Evolutionary conservation across 257 asterid genomes (phyloP).

Genomic region (Cruciata laevipes): DNA sequence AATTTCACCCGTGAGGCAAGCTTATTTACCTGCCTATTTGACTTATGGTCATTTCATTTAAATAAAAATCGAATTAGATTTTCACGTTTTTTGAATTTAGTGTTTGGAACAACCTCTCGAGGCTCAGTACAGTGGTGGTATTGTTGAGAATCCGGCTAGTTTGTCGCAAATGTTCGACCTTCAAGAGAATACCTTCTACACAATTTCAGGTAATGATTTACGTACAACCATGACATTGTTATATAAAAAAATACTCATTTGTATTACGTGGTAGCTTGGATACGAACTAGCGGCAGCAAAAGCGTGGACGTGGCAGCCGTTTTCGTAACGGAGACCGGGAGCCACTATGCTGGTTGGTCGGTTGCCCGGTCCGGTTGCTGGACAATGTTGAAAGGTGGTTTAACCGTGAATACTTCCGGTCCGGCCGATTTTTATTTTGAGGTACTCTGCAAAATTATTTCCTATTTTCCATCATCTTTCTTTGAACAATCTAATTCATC

Average conservation of each 20-base stretch:
- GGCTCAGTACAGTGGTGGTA: background rate
- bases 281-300: background rate
- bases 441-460: constrained; percentile 21
- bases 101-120: background rate
- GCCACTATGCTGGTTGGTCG: constrained; percentile 36
- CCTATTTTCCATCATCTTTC: background rate
- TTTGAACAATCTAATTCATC: background rate
- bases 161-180: background rate
- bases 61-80: too few relatives aligned
- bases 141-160: background rate
- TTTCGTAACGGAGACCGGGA: constrained; percentile 25
- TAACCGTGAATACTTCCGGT: constrained; percentile 32
- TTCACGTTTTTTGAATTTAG: background rate
- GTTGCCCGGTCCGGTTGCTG: constrained; percentile 44
- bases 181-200: background rate
- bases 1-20: background rate
- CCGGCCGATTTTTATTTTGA: constrained; percentile 38
- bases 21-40: too few relatives aligned
- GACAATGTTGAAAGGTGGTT: constrained; percentile 55
- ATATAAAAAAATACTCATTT: too few relatives aligned
- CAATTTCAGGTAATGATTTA: background rate
- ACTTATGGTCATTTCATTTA: background rate
- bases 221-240: too few relatives aligned
- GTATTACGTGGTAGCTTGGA: background rate
- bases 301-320: background rate